phyloP scores from a whole-genome alignment of 2,329 filamentous ascomycete genomes.

The Hypoxylon sp. region DNA sequence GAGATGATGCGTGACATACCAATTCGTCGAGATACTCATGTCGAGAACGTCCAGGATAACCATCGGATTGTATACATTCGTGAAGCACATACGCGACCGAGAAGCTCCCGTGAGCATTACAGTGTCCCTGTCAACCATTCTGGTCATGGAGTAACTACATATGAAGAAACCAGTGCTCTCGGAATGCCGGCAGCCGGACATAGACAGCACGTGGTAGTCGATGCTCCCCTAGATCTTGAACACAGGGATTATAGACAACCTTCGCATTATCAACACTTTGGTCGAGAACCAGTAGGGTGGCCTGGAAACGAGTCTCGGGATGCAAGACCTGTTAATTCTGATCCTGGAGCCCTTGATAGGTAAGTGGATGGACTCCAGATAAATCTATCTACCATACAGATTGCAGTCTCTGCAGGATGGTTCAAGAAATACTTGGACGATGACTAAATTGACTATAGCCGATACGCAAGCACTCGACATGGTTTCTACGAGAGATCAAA shows the following conservation, averaged over 20 bases:
- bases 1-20: conserved; percentile 30
- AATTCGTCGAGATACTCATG: conserved; percentile 30
- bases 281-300: conserved; percentile 31
- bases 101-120: conserved; percentile 28
- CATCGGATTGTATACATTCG: conserved; percentile 43
- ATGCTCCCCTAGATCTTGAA: conserved; percentile 17
- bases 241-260: conserved; percentile 30
- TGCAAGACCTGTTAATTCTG: conserved; percentile 24
- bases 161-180: conserved; percentile 27
- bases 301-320: conserved; percentile 22
- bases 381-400: not conserved
- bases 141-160: conserved; percentile 20
- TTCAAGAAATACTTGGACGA: not conserved
- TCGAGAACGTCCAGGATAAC: conserved; percentile 36
- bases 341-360: conserved; percentile 35
- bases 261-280: conserved; percentile 23
- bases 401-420: not conserved
- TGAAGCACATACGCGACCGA: conserved; percentile 29
- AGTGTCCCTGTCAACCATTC: conserved; percentile 23
- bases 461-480: conserved; percentile 14
- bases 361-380: conserved; percentile 35
- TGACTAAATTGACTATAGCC: conserved; percentile 39
- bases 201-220: conserved; percentile 20
- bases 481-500: conserved; percentile 24
- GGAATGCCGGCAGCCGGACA: conserved; percentile 17